Evolutionary conservation across 2,329 filamentous ascomycete species (phyloP).

Genomic region (Aspergillus pseudoterreus): DNA sequence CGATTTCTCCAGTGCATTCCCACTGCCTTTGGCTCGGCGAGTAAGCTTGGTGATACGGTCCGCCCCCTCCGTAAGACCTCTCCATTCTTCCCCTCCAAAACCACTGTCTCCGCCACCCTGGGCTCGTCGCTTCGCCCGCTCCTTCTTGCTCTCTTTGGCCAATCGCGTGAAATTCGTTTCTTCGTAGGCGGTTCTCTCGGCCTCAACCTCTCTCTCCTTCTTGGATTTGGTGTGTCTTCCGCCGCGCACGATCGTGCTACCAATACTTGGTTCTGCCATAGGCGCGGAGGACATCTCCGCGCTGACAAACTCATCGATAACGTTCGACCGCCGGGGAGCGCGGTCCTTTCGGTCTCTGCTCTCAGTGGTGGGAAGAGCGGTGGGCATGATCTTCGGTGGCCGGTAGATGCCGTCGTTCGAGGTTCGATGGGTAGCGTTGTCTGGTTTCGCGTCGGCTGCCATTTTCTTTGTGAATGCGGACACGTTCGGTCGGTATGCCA

Average conservation of each 20-base stretch:
- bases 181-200: slow-evolving; percentile 80
- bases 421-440: slow-evolving; percentile 26
- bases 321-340: slow-evolving; percentile 68
- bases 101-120: slow-evolving; percentile 45
- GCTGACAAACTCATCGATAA: slow-evolving; percentile 87
- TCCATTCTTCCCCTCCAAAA: slow-evolving; percentile 94
- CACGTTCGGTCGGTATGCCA: slow-evolving; percentile 61
- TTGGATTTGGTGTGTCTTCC: slow-evolving; percentile 77
- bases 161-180: slow-evolving; percentile 88
- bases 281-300: slow-evolving; percentile 81
- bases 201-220: slow-evolving; percentile 71
- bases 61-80: slow-evolving; percentile 75
- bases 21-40: slow-evolving; percentile 58
- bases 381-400: slow-evolving; percentile 83
- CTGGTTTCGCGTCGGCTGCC: slow-evolving; percentile 31
- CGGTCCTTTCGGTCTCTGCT: slow-evolving; percentile 58
- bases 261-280: slow-evolving; percentile 82
- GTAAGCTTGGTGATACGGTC: slow-evolving; percentile 84
- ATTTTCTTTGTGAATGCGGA: slow-evolving; percentile 41
- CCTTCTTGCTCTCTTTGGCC: slow-evolving; percentile 84
- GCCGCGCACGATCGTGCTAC: slow-evolving; percentile 76
- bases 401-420: slow-evolving; percentile 70
- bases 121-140: slow-evolving; percentile 60
- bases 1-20: slow-evolving; percentile 70
- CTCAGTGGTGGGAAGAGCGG: slow-evolving; percentile 69